Conservation (phyloP, 495 filamentous ascomycete species). For the Penicillium nucicola region DNA sequence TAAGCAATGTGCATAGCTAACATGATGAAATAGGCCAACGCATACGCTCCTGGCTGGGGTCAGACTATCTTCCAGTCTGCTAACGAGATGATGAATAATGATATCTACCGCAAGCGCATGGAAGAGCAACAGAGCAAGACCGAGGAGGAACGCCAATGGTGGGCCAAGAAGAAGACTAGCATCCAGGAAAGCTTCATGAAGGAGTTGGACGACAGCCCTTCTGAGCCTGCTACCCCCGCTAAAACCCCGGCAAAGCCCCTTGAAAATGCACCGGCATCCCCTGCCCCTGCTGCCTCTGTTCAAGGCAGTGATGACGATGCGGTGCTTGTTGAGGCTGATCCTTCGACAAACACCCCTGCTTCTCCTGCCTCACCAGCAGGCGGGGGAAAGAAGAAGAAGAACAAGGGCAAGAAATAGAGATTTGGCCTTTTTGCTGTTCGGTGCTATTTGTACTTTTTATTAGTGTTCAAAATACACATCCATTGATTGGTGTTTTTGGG, state of each 20-base stretch:
- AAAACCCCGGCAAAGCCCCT: conserved; percentile 22
- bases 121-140: conserved; percentile 64
- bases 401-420: conserved; percentile 73
- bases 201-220: conserved; percentile 60
- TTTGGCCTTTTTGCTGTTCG: conserved; percentile 4
- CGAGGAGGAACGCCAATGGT: conserved; percentile 78
- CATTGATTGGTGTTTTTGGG: background rate
- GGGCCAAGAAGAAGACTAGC: conserved; percentile 74
- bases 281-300: conserved; percentile 25
- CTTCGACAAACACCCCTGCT: conserved; percentile 42
- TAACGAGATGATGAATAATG: conserved; percentile 75
- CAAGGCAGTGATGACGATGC: conserved; percentile 74
- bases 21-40: conserved; percentile 65
- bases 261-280: conserved; percentile 19
- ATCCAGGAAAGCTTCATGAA: conserved; percentile 81
- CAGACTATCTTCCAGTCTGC: conserved; percentile 94
- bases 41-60: conserved; percentile 81
- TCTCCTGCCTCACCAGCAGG: conserved; percentile 15
- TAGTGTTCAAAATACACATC: background rate
- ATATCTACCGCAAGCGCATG: conserved; percentile 56
- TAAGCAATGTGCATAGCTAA: background rate
- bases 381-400: conserved; percentile 61
- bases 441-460: conserved; percentile 3
- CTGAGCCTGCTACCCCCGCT: conserved; percentile 17
- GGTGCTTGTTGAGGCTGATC: conserved; percentile 75